Evolutionary conservation across 75 land plant genomes (phyloP), one percentile per base, ranked within the genome.

Genomic region (Cunninghamia lanceolata): DNA sequence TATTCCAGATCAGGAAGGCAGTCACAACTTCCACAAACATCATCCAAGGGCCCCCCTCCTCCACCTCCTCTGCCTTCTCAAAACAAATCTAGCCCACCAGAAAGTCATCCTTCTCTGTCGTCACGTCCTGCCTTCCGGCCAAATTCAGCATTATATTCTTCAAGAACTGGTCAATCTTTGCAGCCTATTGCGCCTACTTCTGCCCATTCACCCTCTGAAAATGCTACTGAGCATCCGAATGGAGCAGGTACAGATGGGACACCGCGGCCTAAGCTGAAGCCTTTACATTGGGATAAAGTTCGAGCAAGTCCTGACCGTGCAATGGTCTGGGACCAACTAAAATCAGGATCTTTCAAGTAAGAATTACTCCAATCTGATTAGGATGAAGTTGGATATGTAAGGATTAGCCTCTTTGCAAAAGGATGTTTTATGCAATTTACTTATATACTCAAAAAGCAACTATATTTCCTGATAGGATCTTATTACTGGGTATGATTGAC

Each of bases 241-340:
- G 30, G 16, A 80, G 30, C 82, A 45, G 82, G 82, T 28, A 80
- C 82, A 83, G 30, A 38, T 14, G 88, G 85, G 28, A 90, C 85
- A 11, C 63, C 88, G 17, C 82, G 84, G 52, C 92, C 93, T 32
- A 94, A 87, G 85, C 84, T 97, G 86, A 97, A 97, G 95, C 93
- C 96, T 32, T 82, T 97, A 80, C 98, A 96, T 78, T 98, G 99
- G 99, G 99, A 98, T 89, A 98, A 97, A 91, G 93, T 98, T 47
- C 88, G 92, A 53, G 96, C 99, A 56, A 93, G 90, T 82, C 93
- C 97, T 9, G 96, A 98, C 70, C 91, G 92, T 38, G 96, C 97
- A 35, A 97, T 96, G 88, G 99, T 98, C 38, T 98, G 99, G 99
- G 99, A 98, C 87, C 95, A 94, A 75, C 81, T 98, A 14, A 93